Evolutionary conservation across 768 basidiomycete species (phyloP).

Genomic region (Coprinopsis marcescibilis): DNA sequence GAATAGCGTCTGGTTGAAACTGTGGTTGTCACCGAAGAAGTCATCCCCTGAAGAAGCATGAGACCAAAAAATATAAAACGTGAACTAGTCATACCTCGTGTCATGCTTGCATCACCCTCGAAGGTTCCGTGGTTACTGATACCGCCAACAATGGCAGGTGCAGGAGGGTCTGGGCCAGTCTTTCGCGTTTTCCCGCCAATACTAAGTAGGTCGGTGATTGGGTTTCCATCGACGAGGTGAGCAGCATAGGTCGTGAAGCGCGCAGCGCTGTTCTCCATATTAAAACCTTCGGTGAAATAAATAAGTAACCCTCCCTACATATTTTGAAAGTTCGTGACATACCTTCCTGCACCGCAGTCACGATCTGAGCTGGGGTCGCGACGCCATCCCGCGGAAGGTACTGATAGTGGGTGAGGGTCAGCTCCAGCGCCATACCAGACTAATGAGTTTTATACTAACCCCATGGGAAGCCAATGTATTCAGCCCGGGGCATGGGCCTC

Average conservation of each 20-base stretch:
- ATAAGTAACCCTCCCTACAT: neutral
- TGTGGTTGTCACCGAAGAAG: conserved; percentile 18
- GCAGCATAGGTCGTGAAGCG: conserved; percentile 15
- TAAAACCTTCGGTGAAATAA: conserved; percentile 15
- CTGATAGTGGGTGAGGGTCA: neutral
- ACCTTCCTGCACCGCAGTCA: conserved; percentile 16
- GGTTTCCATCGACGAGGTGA: conserved; percentile 16
- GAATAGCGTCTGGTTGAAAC: conserved; percentile 18
- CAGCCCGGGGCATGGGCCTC: conserved; percentile 17
- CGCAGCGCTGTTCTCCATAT: conserved; percentile 14
- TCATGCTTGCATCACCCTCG: conserved; percentile 15
- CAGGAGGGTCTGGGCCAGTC: conserved; percentile 15
- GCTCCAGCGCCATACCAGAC: neutral
- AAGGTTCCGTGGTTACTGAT: conserved; percentile 17
- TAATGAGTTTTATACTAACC: conserved; percentile 7
- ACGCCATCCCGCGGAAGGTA: conserved; percentile 15
- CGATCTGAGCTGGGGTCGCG: conserved; percentile 13
- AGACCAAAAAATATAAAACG: neutral
- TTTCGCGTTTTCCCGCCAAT: conserved; percentile 15
- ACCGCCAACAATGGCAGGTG: conserved; percentile 18
- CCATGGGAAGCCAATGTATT: conserved; percentile 17
- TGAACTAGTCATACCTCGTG: conserved; percentile 2
- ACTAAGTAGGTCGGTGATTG: conserved; percentile 15
- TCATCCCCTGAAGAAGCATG: conserved; percentile 1
- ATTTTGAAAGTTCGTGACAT: neutral